Percentiles rank a stretch among this genome's conserved stretches.
Conservation (phyloP, 2,329 filamentous ascomycete species). For the Calonectria hongkongensis region DNA sequence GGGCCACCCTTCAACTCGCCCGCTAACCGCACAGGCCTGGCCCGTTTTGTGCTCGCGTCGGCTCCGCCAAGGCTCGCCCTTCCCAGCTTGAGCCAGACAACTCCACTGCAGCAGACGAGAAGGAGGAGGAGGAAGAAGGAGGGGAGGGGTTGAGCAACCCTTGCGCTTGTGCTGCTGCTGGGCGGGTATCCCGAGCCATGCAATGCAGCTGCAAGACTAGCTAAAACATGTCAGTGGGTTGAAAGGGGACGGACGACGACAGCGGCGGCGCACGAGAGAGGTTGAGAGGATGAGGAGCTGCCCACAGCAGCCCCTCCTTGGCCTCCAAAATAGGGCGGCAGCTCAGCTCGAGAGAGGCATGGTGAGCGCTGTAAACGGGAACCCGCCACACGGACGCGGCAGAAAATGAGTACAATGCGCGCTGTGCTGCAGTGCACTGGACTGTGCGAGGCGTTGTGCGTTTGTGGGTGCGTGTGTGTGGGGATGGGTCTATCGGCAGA, state of each 20-base stretch:
- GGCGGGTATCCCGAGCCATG: constrained; percentile 21
- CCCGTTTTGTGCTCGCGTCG: constrained; percentile 26
- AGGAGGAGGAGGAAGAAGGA: too few relatives aligned
- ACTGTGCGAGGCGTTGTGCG: constrained; percentile 12
- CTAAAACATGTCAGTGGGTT: constrained; percentile 13
- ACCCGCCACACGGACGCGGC: constrained; percentile 17
- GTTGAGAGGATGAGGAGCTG: constrained; percentile 4
- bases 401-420: constrained; percentile 27
- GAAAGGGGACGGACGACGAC: background rate
- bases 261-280: background rate
- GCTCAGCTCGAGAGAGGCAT: constrained; percentile 14
- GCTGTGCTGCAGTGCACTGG: constrained; percentile 2
- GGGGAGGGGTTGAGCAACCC: constrained; percentile 16
- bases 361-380: constrained; percentile 24
- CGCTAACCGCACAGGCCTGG: constrained; percentile 21
- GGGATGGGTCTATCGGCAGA: constrained; percentile 30
- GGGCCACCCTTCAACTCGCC: constrained; percentile 23
- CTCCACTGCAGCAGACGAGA: background rate
- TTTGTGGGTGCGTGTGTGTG: constrained; percentile 25
- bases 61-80: constrained; percentile 23
- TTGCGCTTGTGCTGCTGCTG: constrained; percentile 19
- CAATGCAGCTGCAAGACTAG: constrained; percentile 26
- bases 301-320: background rate
- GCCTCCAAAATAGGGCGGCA: constrained; percentile 1
- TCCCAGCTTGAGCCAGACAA: constrained; percentile 26